phyloP scores from a whole-genome alignment of 2,329 filamentous ascomycete genomes.

The Myrmaecium sp. region DNA sequence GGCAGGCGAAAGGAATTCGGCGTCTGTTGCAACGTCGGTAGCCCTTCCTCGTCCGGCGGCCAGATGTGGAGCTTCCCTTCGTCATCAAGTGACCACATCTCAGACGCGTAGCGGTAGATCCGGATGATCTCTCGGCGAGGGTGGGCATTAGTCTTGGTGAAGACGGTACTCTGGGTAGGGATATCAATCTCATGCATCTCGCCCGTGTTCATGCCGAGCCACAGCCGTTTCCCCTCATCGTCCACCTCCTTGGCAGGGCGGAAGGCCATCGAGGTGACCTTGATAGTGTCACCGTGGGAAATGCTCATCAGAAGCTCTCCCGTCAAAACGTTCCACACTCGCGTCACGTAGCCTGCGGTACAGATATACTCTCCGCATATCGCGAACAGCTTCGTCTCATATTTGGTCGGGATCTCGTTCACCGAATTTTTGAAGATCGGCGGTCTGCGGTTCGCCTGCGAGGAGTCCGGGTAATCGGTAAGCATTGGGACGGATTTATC shows the following conservation, averaged over 20 bases:
- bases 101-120: slow-evolving; percentile 71
- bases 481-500: slow-evolving; percentile 36
- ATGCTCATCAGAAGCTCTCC: slow-evolving; percentile 70
- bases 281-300: slow-evolving; percentile 69
- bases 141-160: slow-evolving; percentile 55
- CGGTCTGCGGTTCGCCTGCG: slow-evolving; percentile 67
- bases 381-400: slow-evolving; percentile 73
- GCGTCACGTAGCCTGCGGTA: slow-evolving; percentile 70
- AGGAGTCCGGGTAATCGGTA: slow-evolving; percentile 66
- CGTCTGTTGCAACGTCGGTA: slow-evolving; percentile 56
- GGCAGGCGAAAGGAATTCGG: slow-evolving; percentile 66
- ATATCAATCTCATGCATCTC: slow-evolving; percentile 86
- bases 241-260: slow-evolving; percentile 64
- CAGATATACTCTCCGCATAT: slow-evolving; percentile 78
- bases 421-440: slow-evolving; percentile 56
- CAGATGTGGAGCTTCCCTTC: slow-evolving; percentile 75
- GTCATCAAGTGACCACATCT: slow-evolving; percentile 91
- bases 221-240: slow-evolving; percentile 65
- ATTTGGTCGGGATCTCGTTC: slow-evolving; percentile 66
- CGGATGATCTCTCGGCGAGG: slow-evolving; percentile 62
- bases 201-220: slow-evolving; percentile 79
- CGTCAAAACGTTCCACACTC: slow-evolving; percentile 72
- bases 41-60: slow-evolving; percentile 59
- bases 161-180: slow-evolving; percentile 49
- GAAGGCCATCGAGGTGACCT: slow-evolving; percentile 66